Evolutionary conservation across 208 protist genomes (phyloP).

Genomic region (Trypanosomatidae sp.): DNA sequence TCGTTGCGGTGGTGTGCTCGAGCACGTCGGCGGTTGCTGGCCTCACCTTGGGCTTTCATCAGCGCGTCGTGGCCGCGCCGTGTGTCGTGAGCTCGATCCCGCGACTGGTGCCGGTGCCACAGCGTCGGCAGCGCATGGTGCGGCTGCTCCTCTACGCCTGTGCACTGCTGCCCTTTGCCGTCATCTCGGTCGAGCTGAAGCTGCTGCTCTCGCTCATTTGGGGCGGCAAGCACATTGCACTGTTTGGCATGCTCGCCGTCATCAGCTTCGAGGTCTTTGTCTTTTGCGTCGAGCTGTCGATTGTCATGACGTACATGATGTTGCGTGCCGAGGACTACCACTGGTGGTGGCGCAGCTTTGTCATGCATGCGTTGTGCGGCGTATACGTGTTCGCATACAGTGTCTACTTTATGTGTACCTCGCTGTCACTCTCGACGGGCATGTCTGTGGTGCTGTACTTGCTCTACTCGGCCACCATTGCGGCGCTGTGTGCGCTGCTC

Average conservation of each 20-base stretch:
- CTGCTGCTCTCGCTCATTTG: conserved; percentile 92
- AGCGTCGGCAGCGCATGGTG: conserved; percentile 11
- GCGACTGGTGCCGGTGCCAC: conserved; percentile 90
- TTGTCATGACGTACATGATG: conserved; percentile 96
- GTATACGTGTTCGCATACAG: conserved; percentile 92
- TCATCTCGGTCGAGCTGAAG: conserved; percentile 95
- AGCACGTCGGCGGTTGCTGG: conserved; percentile 90
- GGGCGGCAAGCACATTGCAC: conserved; percentile 90
- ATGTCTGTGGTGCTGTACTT: conserved; percentile 52
- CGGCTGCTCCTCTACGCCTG: conserved; percentile 16
- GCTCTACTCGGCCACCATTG: conserved; percentile 59
- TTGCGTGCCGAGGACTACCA: conserved; percentile 92
- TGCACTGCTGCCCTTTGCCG: conserved; percentile 91
- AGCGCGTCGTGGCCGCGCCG: conserved; percentile 37
- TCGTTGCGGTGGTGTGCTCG: conserved; percentile 84
- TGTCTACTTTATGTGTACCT: conserved; percentile 79
- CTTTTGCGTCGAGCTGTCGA: conserved; percentile 92
- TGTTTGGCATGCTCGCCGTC: conserved; percentile 92
- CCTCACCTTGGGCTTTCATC: conserved; percentile 84
- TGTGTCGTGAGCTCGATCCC: conserved; percentile 90
- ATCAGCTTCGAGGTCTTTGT: conserved; percentile 89
- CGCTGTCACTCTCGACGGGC: conserved; percentile 47
- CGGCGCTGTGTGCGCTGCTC: conserved; percentile 32
- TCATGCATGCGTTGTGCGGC: conserved; percentile 47
- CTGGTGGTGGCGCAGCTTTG: conserved; percentile 97